Evolutionary conservation across 106 monocot species (phyloP).

Genomic region (Dioscorea dumetorum): DNA sequence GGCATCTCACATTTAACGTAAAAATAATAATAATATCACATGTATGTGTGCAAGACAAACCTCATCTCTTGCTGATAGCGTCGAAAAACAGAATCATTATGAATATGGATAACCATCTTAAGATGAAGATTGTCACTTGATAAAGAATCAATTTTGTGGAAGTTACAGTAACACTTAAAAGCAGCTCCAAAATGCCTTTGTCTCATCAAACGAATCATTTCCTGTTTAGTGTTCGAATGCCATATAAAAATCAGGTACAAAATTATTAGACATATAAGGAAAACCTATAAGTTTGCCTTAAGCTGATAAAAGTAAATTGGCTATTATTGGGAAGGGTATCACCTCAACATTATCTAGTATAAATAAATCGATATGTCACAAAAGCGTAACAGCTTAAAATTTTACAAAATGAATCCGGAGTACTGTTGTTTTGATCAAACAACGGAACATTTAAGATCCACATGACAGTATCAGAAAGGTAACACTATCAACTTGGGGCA

Average conservation of each 20-base stretch:
- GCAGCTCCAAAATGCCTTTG: conserved; percentile 72
- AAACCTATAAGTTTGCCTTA: too few species aligned
- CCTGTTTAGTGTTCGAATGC: conserved; percentile 34
- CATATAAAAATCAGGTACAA: neutral
- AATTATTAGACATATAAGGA: neutral
- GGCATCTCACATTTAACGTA: neutral
- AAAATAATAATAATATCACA: neutral
- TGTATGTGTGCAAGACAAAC: conserved; percentile 15
- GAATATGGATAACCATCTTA: conserved; percentile 97
- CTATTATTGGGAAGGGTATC: too few species aligned
- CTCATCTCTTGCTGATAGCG: conserved; percentile 97
- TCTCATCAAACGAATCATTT: conserved; percentile 86
- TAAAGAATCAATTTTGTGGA: conserved; percentile 72
- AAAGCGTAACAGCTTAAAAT: too few species aligned
- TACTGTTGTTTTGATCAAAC: too few species aligned
- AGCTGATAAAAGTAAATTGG: too few species aligned
- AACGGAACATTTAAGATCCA: too few species aligned
- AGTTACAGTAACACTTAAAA: conserved; percentile 91
- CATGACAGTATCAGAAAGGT: too few species aligned
- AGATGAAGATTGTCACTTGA: conserved; percentile 61
- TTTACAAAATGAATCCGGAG: too few species aligned
- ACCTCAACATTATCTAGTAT: too few species aligned
- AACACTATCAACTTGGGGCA: too few species aligned
- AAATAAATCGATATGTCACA: too few species aligned
- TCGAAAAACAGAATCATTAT: conserved; percentile 85